Evolutionary conservation across 73 alveolate genomes (phyloP).

Genomic region (Uronychia binucleata): DNA sequence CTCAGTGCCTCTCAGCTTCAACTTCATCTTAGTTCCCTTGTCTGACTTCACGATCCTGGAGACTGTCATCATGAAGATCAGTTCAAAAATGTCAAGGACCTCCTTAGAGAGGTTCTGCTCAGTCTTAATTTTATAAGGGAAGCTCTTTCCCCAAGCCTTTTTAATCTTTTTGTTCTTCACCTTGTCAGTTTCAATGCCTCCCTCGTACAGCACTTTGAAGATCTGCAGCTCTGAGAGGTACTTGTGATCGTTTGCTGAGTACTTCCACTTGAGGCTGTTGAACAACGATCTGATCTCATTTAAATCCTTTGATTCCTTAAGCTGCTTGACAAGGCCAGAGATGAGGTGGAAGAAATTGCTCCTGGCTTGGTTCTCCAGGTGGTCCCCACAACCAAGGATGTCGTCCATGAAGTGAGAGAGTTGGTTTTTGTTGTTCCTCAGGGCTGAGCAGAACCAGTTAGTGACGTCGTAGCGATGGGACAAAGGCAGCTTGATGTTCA

Average conservation of each 20-base stretch:
- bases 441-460: slow-evolving; percentile 65
- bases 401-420: slow-evolving; percentile 56
- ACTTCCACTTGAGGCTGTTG: slow-evolving; percentile 66
- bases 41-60: slow-evolving; percentile 60
- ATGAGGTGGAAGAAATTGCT: slow-evolving; percentile 39
- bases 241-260: slow-evolving; percentile 57
- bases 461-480: slow-evolving; percentile 26
- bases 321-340: slow-evolving; percentile 45
- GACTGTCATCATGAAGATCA: slow-evolving; percentile 41
- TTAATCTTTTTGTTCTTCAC: slow-evolving; percentile 18
- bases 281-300: slow-evolving; percentile 51
- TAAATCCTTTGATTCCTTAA: slow-evolving; percentile 38
- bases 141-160: slow-evolving; percentile 48
- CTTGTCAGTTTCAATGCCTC: slow-evolving; percentile 36
- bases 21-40: slow-evolving; percentile 43
- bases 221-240: slow-evolving; percentile 21
- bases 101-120: slow-evolving; percentile 59
- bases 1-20: slow-evolving; percentile 50
- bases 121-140: slow-evolving; percentile 17
- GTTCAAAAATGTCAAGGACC: slow-evolving; percentile 61
- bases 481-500: slow-evolving; percentile 40
- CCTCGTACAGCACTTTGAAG: slow-evolving; percentile 51
- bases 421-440: slow-evolving; percentile 51
- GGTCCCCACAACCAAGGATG: slow-evolving; percentile 60
- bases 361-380: slow-evolving; percentile 52